A percentile compares a stretch with the other conserved stretches of the same genome.
Conservation (phyloP, 306 rosid genomes). For the Geum urbanum region DNA sequence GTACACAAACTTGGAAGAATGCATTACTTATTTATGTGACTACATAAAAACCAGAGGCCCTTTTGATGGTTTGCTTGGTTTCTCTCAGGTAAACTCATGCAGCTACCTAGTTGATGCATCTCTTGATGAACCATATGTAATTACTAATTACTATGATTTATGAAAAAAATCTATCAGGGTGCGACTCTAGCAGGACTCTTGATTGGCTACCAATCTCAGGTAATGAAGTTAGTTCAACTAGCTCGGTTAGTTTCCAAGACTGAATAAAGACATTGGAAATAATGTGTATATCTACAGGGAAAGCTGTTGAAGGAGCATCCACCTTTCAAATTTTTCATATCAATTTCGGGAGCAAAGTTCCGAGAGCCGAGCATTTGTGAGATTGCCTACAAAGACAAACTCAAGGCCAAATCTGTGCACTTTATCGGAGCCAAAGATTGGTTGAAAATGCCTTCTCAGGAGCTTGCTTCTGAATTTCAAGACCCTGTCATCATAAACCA, state of each 20-base stretch:
- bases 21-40: conserved; percentile 61
- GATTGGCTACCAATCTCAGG: conserved; percentile 74
- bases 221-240: conserved; percentile 9
- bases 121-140: background rate
- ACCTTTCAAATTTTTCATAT: conserved; percentile 54
- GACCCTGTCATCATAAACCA: conserved; percentile 68
- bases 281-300: conserved; percentile 42
- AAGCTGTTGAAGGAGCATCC: conserved; percentile 78
- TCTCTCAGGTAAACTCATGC: conserved; percentile 54
- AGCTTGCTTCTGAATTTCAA: conserved; percentile 63
- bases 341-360: conserved; percentile 75
- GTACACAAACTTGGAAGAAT: conserved; percentile 74
- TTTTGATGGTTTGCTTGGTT: conserved; percentile 75
- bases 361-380: conserved; percentile 76
- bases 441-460: conserved; percentile 71
- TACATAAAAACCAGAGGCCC: conserved; percentile 79
- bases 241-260: background rate
- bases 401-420: conserved; percentile 71
- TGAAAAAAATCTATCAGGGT: conserved; percentile 33
- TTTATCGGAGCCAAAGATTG: conserved; percentile 83
- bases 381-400: conserved; percentile 60
- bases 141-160: background rate
- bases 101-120: background rate
- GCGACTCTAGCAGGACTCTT: conserved; percentile 70
- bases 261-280: too few species aligned